Conservation (phyloP, 176 grass and related monocot species). For the Oryza meyeriana region DNA sequence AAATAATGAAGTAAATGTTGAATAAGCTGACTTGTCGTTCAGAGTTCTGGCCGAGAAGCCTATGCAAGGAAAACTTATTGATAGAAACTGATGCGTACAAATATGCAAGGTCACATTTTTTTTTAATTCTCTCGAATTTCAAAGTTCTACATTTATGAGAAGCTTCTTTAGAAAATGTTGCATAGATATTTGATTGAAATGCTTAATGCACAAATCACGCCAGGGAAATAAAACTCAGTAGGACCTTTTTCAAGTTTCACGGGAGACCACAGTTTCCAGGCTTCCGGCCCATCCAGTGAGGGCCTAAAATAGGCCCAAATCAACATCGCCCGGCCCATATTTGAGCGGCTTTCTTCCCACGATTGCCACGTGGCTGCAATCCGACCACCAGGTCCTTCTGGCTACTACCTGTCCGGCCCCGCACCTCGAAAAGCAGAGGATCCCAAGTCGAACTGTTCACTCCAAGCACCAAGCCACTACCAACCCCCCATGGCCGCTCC, state of each 20-base stretch:
- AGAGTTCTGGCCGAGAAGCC: background rate
- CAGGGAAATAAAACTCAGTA: background rate
- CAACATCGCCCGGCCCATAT: background rate
- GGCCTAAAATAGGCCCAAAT: background rate
- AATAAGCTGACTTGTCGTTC: background rate
- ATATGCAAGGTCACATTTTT: background rate
- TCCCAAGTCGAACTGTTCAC: background rate
- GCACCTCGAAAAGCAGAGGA: background rate
- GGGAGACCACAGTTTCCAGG: too few relatives aligned
- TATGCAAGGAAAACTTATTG: background rate
- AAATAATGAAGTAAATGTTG: background rate
- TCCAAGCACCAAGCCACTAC: background rate
- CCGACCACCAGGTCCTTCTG: conserved; percentile 16
- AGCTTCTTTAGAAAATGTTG: background rate
- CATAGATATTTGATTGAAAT: background rate
- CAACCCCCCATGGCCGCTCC: conserved; percentile 18
- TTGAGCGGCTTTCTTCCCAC: background rate
- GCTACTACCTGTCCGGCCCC: background rate
- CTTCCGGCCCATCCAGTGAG: too few relatives aligned
- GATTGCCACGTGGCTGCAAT: conserved; percentile 4
- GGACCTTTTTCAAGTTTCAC: background rate
- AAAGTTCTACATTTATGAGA: background rate
- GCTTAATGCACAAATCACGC: background rate
- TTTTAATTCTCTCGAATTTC: background rate
- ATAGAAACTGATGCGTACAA: background rate